Base-by-base conservation (phyloP, 768 basidiomycete genomes). In the Pilatotrama ljubarskyi region DNA sequence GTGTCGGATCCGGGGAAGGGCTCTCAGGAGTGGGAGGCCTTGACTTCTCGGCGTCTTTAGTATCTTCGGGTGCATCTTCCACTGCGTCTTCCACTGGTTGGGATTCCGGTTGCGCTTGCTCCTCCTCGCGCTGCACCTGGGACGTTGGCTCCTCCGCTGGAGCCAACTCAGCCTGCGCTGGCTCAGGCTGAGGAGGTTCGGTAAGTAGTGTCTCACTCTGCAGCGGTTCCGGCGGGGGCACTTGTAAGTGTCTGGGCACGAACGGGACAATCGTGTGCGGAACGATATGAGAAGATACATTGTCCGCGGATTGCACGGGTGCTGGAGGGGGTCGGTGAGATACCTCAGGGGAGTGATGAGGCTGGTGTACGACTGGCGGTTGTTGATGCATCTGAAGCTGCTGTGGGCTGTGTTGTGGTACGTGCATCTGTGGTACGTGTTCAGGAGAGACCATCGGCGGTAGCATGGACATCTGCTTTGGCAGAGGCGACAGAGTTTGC, bases 381-480 rank as follows among this genome's bases (percentile, higher is more conserved):
- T 53, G 51, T 11, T 41, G 36, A 20, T 58, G 61, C 41, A 57
- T 5, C 26, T 54, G 47, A 42, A 35, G 48, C 41, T 47, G 57
- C 15, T 54, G 47, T 9, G 35, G 62, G n/a, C 56, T 53, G 10
- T 41, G 61, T n/a, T 59, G 63, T 22, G 55, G 55, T 5, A 35
- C 24, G 3, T 46, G 54, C 20, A 61, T 20, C 40, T 61, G 59
- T 2, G 59, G 53, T 11, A 61, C 41, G 18, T 55, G 47, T 48
- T 63, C 61, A 20, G 55, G 14, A 2, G 52, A 49, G 2, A 49
- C 50, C 56, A 63, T 58, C 3, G 66, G 61, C 3, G 66, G 63
- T 5, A 66, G 65, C 67, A 83, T 83, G 9, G 82, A 80, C 1
- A 85, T 76, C 59, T 87, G 86, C 74, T 86, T 87, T 58, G 86